phyloP scores from a whole-genome alignment of 2,329 filamentous ascomycete species.

The Fusarium sp. region DNA sequence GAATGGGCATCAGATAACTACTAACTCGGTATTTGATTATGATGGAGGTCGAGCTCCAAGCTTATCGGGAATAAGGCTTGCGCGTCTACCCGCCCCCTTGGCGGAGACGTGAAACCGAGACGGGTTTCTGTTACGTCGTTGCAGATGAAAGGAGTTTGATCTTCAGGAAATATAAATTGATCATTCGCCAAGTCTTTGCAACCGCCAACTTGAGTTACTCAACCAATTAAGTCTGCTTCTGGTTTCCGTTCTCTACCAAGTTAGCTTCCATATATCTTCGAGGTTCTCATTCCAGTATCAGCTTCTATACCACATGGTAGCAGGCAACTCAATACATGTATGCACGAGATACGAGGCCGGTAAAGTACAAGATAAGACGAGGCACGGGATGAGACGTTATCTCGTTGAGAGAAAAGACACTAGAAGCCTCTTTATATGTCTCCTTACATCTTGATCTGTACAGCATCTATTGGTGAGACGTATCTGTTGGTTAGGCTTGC shows the following conservation, averaged over 20 bases:
- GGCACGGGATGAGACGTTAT: not conserved
- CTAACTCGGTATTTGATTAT: not conserved
- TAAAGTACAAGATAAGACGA: not conserved
- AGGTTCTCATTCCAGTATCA: not conserved
- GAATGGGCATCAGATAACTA: conserved; percentile 2
- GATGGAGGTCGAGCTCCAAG: not conserved
- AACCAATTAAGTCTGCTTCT: not conserved
- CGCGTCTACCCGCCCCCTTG: conserved; percentile 25
- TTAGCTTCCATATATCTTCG: not conserved
- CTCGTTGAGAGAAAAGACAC: not conserved
- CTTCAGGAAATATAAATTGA: not conserved
- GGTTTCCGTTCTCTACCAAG: not conserved
- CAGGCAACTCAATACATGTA: not conserved
- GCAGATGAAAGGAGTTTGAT: conserved; percentile 5
- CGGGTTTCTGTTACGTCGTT: conserved; percentile 6
- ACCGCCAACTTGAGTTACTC: not conserved
- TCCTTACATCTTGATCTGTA: not conserved
- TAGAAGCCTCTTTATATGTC: not conserved
- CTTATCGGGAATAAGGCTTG: conserved; percentile 38
- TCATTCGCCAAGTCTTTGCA: not conserved
- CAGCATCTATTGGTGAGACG: not conserved
- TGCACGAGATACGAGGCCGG: not conserved
- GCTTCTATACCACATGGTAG: not conserved
- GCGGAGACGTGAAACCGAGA: conserved; percentile 22
- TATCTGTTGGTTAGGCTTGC: not conserved